These are phyloP conservation scores for Suhomyces kilbournensis DNA, from an alignment of 805 yeast genomes.

Conservation along the genomic window DNA sequence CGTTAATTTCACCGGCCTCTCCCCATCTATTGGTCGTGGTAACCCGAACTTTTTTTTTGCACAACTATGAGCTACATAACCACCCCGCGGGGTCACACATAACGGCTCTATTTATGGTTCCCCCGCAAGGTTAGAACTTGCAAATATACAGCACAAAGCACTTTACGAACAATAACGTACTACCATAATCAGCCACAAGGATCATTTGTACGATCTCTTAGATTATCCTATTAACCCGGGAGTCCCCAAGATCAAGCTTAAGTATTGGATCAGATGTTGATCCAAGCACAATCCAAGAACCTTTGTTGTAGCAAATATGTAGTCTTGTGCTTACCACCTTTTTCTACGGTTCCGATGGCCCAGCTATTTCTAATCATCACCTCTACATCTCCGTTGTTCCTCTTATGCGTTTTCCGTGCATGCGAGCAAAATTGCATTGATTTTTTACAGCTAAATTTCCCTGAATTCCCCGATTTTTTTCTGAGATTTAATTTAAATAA, in stretches of 20 bases:
- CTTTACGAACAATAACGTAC: background rate
- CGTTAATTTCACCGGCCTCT: background rate
- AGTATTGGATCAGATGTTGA: background rate
- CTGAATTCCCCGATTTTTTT: background rate
- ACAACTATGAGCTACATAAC: background rate
- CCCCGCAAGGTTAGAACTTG: background rate
- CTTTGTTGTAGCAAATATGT: background rate
- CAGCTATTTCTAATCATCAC: background rate
- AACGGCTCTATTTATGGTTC: background rate
- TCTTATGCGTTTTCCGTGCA: background rate
- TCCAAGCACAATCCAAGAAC: background rate
- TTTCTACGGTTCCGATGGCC: background rate
- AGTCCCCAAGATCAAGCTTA: background rate
- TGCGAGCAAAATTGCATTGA: background rate
- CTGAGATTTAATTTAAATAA: background rate
- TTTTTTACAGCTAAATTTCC: background rate
- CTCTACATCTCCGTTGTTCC: background rate
- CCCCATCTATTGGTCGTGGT: background rate
- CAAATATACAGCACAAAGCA: background rate
- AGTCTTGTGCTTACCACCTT: too few relatives aligned
- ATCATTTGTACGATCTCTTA: background rate
- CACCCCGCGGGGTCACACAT: background rate
- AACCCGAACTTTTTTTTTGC: background rate
- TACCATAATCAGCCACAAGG: background rate
- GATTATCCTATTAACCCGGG: background rate